phyloP scores from a whole-genome alignment of 139 green algal genomes.

The Parachlorella kessleri region DNA sequence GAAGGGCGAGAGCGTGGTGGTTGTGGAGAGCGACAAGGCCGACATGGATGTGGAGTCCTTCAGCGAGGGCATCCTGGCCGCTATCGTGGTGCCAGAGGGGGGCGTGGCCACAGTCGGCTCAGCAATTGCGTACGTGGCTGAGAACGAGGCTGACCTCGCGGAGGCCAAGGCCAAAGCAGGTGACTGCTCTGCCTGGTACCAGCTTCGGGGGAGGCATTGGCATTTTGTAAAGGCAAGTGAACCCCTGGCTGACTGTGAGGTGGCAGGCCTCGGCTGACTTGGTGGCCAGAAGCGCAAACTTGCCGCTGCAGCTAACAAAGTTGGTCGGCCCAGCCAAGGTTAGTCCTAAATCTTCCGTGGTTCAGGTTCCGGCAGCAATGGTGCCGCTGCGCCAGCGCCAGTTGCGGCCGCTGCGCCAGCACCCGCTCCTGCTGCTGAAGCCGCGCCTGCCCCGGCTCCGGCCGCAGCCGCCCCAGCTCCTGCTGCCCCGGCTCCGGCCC shows the following conservation, averaged over 20 bases:
- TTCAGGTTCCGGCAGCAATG: background rate
- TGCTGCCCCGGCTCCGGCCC: slow-evolving; percentile 44
- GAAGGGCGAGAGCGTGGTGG: slow-evolving; percentile 94
- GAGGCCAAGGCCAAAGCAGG: slow-evolving; percentile 90
- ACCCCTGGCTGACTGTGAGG: background rate
- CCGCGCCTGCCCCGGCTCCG: slow-evolving; percentile 51
- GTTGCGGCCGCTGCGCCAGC: slow-evolving; percentile 25
- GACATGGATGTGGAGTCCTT: slow-evolving; percentile 99
- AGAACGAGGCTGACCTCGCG: slow-evolving; percentile 93
- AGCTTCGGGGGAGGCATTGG: too few species aligned
- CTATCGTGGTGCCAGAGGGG: slow-evolving; percentile 84
- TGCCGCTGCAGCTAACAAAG: too few species aligned
- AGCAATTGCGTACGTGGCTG: slow-evolving; percentile 94
- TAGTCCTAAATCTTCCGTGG: too few species aligned
- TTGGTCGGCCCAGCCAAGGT: too few species aligned
- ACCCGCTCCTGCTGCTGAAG: slow-evolving; percentile 43
- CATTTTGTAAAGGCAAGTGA: background rate
- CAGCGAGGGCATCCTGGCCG: slow-evolving; percentile 82
- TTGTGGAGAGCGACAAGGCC: slow-evolving; percentile 88
- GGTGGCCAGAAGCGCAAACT: too few species aligned
- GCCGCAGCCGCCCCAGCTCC: slow-evolving; percentile 34
- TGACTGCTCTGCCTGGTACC: too few species aligned
- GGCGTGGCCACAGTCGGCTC: slow-evolving; percentile 89
- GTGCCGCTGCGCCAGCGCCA: slow-evolving; percentile 38
- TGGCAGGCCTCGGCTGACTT: too few species aligned